Evolutionary conservation across 495 filamentous ascomycete species (phyloP).

Genomic region (Aspergillus saccharolyticus): DNA sequence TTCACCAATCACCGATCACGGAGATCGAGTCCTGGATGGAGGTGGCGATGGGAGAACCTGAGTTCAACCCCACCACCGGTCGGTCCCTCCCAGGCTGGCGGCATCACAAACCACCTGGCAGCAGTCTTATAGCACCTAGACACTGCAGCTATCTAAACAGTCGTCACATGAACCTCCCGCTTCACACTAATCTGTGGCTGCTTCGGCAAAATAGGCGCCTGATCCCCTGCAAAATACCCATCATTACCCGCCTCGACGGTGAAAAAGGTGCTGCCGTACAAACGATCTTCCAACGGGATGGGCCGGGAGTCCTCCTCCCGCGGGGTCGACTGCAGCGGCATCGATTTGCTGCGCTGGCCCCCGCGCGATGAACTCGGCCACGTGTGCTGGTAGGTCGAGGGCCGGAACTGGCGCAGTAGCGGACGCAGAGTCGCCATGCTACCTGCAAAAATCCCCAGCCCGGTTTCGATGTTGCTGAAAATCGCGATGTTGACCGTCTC

Average conservation of each 20-base stretch:
- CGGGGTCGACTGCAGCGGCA: background rate
- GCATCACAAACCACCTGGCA: too few relatives aligned
- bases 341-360: background rate
- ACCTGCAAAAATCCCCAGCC: conserved; percentile 10
- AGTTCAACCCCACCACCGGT: too few relatives aligned
- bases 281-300: background rate
- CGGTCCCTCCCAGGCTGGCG: too few relatives aligned
- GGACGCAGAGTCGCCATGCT: conserved; percentile 10
- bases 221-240: background rate
- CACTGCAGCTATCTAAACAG: too few relatives aligned
- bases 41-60: too few relatives aligned
- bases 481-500: conserved; percentile 18
- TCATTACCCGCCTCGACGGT: background rate
- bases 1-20: too few relatives aligned
- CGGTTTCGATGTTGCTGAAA: conserved; percentile 11
- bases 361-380: background rate
- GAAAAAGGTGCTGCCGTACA: background rate
- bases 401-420: background rate
- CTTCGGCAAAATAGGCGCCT: background rate
- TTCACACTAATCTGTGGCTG: background rate
- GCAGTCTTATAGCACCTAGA: too few relatives aligned
- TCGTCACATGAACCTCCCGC: background rate
- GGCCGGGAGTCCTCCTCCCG: background rate
- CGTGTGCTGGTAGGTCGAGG: background rate
- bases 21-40: too few relatives aligned